Evolutionary conservation across 441 rosid genomes (phyloP), one percentile per base, ranked within the genome.

Genomic region (Capsella rubella): DNA sequence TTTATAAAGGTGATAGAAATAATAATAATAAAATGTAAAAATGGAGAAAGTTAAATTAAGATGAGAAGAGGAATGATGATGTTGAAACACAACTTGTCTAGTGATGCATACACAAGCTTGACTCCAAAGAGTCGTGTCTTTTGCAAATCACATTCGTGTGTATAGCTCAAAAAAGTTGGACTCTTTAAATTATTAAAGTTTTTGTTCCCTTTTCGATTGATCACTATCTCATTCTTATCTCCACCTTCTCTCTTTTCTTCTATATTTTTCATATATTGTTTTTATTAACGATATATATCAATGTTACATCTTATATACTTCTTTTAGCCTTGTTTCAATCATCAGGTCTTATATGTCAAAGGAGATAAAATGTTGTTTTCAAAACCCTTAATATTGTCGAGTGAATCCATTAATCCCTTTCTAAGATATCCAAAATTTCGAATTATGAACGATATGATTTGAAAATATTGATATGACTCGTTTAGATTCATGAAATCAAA

Each of bases 181-280:
- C 8, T 64, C 63, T 64, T 76, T 71, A 71, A 64, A 76, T 64
- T 64, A 64, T 71, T 64, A 77, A 77, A 65, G 80, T 58, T 49
- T 21, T 51, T 63, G 51, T 54, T 76, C 49, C 61, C 53, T 70
- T 63, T 76, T 69, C 60, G 75, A 47, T 55, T 56, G 71, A 70
- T 64, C 75, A 35, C 75, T 76, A 76, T 76, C 80, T 56, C 31
- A n/a, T 46, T 39, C 79, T 70, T 76, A 64, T 76, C 75, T 70
- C 50, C 39, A 47, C 28, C 9, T 31, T 50, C 14, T 55, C 35
- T 56, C 3, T 35, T 47, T 46, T 56, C 2, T 15, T 37, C 45
- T 34, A 2, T 43, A 39, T 42, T 25, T 25, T 27, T 25, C 3
- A 10, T 52, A 25, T 12, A 58, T 58, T 40, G 21, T 5, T 50